Percentiles rank a stretch among this genome's conserved stretches.
These are phyloP conservation scores for Schrenkiella parvula DNA, from an alignment of 345 rosid genomes.

Conservation along the genomic window DNA sequence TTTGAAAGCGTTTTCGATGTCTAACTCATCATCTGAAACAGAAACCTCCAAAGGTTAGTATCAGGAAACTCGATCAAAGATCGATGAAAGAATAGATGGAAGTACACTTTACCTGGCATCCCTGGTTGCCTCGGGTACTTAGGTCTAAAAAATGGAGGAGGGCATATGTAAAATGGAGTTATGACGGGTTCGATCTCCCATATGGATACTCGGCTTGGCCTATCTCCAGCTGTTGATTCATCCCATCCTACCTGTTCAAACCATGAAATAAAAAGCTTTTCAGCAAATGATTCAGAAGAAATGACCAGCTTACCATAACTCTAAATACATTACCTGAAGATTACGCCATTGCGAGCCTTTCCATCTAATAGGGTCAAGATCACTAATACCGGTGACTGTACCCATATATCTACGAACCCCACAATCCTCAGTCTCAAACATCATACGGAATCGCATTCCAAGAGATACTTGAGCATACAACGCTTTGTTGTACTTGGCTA, in stretches of 20 bases:
- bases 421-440: slow-evolving; percentile 97
- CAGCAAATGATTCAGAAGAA: slow-evolving; percentile 13
- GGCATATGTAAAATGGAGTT: slow-evolving; percentile 91
- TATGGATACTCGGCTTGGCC: slow-evolving; percentile 85
- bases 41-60: slow-evolving; percentile 23
- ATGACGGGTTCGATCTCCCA: slow-evolving; percentile 95
- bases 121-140: slow-evolving; percentile 87
- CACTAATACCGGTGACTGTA: slow-evolving; percentile 79
- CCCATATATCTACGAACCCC: slow-evolving; percentile 94
- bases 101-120: slow-evolving; percentile 57
- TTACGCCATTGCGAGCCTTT: slow-evolving; percentile 96
- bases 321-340: slow-evolving; percentile 55
- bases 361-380: slow-evolving; percentile 91
- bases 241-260: slow-evolving; percentile 92
- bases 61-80: not conserved
- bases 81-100: not conserved
- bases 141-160: slow-evolving; percentile 95
- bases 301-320: not conserved
- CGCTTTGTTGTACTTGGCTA: slow-evolving; percentile 90
- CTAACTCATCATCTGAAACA: slow-evolving; percentile 76
- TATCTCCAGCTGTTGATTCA: slow-evolving; percentile 87
- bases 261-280: not conserved
- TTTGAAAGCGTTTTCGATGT: slow-evolving; percentile 82
- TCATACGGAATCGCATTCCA: slow-evolving; percentile 94
- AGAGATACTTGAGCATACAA: slow-evolving; percentile 71